phyloP scores from a whole-genome alignment of 805 yeast genomes.

The Ogataea paraovalis region DNA sequence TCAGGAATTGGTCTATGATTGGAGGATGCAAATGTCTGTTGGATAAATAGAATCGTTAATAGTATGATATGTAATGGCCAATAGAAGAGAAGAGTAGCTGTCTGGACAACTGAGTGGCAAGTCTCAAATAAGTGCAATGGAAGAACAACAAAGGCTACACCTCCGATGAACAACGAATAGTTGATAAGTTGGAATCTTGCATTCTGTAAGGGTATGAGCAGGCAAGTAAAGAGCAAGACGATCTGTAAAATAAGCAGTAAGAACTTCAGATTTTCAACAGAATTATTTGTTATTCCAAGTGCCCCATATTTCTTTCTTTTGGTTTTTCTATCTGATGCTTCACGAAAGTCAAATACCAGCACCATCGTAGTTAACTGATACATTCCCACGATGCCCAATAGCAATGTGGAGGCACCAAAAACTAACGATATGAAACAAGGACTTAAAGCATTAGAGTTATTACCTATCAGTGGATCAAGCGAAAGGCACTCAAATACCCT shows the following conservation, averaged over 20 bases:
- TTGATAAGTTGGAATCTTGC: background rate
- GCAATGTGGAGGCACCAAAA: constrained; percentile 6
- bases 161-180: constrained; percentile 11
- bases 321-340: background rate
- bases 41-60: constrained; percentile 13
- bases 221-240: constrained; percentile 6
- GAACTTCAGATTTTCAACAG: constrained; percentile 12
- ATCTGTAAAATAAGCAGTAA: constrained; percentile 11
- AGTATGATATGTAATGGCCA: constrained; percentile 34
- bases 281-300: background rate
- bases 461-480: constrained; percentile 22
- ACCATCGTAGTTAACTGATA: constrained; percentile 16
- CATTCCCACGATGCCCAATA: constrained; percentile 16
- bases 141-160: constrained; percentile 26
- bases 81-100: constrained; percentile 36
- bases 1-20: constrained; percentile 12
- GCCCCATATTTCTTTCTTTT: constrained; percentile 11
- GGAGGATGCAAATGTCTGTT: constrained; percentile 29
- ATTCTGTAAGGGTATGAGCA: constrained; percentile 3
- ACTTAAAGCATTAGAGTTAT: constrained; percentile 24
- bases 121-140: constrained; percentile 46
- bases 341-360: background rate
- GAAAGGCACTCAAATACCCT: constrained; percentile 9
- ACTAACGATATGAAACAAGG: constrained; percentile 29
- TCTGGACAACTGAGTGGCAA: constrained; percentile 34